Evolutionary conservation across 805 yeast species (phyloP), one percentile per base, ranked within the genome.

Genomic region (Metschnikowia kunwiensis): DNA sequence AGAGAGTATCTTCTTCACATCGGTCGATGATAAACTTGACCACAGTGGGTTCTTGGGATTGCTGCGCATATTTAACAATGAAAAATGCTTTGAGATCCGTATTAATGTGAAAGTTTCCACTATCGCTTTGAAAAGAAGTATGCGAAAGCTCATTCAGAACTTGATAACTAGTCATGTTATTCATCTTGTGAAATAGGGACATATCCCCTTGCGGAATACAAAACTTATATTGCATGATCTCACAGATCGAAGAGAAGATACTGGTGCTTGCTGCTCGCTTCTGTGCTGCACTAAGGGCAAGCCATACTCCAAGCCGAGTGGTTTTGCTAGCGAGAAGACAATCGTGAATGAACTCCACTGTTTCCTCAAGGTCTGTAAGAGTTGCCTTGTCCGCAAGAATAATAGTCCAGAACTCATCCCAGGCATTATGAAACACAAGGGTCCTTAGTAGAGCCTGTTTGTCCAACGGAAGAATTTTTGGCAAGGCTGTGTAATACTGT

Each of bases 321-420:
- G 56, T 50, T 24, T 53, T 45, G 25, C 44, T 43, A 5, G 44
- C 41, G 22, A 35, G 32, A 13, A 62, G 40, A 11, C 47, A 43
- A 3, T 38, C 28, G n/a, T 50, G 41, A 7, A 62, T 47, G 16
- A 53, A 38, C 11, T 61, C 69, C 20, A 64, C 46, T 24, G 58
- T 46, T 11, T 65, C 70, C 38, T 67, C 72, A 15, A 66, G 45
- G 33, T 66, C 73, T 13, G 51, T 52, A 12, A 68, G 49, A 12
- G 63, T 51, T 14, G 57, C 47, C 8, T 54, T 47, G 10, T 55
- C 55, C 19, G 49, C 51, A 2, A 61, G 26, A 23, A 55, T 47
- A 9, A 58, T 36, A 7, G 42, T 39, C 72, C 72, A 68, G 31
- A 61, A 52, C 10, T 43, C 46, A 6, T 39, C 44, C 53, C 54